Evolutionary conservation across 305 asterid genomes (phyloP).

Genomic region (Solanum hybrid): DNA sequence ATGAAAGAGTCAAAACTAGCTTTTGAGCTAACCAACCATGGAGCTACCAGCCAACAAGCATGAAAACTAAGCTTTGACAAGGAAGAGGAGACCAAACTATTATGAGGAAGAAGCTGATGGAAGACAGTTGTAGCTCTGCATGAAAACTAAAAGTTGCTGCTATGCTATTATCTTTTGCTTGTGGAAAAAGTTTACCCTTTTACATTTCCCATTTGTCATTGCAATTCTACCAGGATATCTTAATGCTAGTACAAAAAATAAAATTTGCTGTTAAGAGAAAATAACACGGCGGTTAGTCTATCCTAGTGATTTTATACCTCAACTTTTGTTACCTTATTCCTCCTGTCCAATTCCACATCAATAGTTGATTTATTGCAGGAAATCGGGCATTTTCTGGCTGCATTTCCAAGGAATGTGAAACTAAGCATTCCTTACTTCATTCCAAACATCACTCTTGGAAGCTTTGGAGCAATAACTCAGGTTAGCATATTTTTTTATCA

Average conservation of each 20-base stretch:
- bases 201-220: not conserved
- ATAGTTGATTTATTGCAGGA: constrained; percentile 66
- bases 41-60: not conserved
- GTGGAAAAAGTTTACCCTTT: not conserved
- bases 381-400: constrained; percentile 85
- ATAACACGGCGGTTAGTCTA: not conserved
- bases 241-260: not conserved
- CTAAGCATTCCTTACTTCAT: constrained; percentile 73
- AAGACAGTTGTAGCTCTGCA: not conserved
- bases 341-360: constrained; percentile 16
- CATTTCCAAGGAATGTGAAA: constrained; percentile 80
- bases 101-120: not conserved
- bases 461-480: constrained; percentile 97
- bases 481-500: constrained; percentile 17
- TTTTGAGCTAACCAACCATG: not conserved
- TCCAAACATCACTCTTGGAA: constrained; percentile 92
- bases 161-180: not conserved
- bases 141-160: not conserved
- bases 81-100: not conserved
- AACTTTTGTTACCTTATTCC: not conserved
- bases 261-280: not conserved
- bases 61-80: not conserved
- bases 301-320: not conserved
- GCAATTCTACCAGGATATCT: not conserved
- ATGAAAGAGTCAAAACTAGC: not conserved